Evolutionary conservation across 352 stramenopile species (phyloP).

Genomic region (Pythium utonaiense): DNA sequence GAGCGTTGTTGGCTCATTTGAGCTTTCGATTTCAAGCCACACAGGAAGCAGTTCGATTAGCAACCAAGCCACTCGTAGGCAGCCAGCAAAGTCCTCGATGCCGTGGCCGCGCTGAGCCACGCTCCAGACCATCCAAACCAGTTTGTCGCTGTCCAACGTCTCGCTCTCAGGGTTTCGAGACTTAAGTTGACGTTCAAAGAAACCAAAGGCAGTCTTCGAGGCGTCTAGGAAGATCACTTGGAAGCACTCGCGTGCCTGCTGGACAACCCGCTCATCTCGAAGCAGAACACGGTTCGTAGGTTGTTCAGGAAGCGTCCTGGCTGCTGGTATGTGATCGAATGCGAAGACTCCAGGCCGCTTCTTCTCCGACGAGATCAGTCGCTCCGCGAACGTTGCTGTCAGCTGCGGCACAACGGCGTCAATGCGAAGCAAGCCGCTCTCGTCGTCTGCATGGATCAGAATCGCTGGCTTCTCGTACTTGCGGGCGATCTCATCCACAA

Average conservation of each 20-base stretch:
- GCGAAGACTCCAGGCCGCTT: background rate
- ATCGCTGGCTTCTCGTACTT: conserved; percentile 14
- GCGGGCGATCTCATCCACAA: conserved; percentile 5
- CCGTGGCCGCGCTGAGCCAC: conserved; percentile 12
- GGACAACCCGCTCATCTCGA: background rate
- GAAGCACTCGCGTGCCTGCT: conserved; percentile 7
- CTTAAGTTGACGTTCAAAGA: background rate
- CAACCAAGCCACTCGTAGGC: conserved; percentile 17
- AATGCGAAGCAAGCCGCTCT: background rate
- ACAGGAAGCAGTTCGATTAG: conserved; percentile 20
- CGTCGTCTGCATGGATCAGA: conserved; percentile 2
- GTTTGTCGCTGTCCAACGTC: background rate
- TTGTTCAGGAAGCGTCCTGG: background rate
- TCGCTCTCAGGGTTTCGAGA: background rate
- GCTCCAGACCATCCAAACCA: conserved; percentile 20
- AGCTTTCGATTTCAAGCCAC: conserved; percentile 13
- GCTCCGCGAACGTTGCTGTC: conserved; percentile 13
- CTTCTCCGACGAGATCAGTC: background rate
- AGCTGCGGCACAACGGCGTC: conserved; percentile 8
- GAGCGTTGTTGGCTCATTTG: background rate
- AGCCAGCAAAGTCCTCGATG: conserved; percentile 16
- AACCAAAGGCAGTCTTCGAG: background rate
- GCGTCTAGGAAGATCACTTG: conserved; percentile 13
- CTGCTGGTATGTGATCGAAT: conserved; percentile 19
- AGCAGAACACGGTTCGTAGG: background rate